A percentile compares a stretch with the other conserved stretches of the same genome.
Conservation (phyloP, 2,329 filamentous ascomycete species). For the Pestalotiopsis sp. region DNA sequence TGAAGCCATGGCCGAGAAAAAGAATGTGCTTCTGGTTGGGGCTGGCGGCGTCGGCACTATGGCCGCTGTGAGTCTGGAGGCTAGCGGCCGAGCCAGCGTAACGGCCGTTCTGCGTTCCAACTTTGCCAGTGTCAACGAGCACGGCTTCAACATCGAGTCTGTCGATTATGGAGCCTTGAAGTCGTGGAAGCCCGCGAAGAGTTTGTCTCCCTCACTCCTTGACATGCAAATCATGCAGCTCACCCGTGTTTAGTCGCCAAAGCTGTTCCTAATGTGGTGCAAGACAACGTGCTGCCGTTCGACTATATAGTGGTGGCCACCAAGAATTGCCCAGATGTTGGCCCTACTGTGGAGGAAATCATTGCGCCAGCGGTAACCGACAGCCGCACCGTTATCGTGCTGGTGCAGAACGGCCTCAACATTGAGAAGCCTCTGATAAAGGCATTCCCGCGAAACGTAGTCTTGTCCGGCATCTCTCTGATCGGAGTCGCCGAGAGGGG, state of each 20-base stretch:
- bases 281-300: constrained; percentile 38
- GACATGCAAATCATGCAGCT: neutral
- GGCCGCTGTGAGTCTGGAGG: constrained; percentile 53
- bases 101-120: constrained; percentile 60
- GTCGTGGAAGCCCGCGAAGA: constrained; percentile 48
- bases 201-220: constrained; percentile 1
- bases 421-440: constrained; percentile 58
- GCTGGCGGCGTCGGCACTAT: constrained; percentile 59
- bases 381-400: constrained; percentile 52
- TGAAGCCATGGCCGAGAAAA: constrained; percentile 23
- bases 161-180: constrained; percentile 54
- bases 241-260: constrained; percentile 39
- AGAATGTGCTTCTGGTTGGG: constrained; percentile 54
- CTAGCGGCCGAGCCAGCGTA: constrained; percentile 49
- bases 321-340: constrained; percentile 59
- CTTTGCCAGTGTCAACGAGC: constrained; percentile 44
- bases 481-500: constrained; percentile 52
- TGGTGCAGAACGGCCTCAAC: constrained; percentile 66
- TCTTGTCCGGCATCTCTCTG: constrained; percentile 54
- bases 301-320: constrained; percentile 60
- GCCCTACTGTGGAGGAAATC: constrained; percentile 48
- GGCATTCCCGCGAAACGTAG: constrained; percentile 50
- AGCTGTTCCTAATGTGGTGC: constrained; percentile 45
- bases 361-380: constrained; percentile 53
- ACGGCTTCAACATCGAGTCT: constrained; percentile 57